Evolutionary conservation across 352 stramenopile genomes (phyloP).

Genomic region (Pythium apleroticum): DNA sequence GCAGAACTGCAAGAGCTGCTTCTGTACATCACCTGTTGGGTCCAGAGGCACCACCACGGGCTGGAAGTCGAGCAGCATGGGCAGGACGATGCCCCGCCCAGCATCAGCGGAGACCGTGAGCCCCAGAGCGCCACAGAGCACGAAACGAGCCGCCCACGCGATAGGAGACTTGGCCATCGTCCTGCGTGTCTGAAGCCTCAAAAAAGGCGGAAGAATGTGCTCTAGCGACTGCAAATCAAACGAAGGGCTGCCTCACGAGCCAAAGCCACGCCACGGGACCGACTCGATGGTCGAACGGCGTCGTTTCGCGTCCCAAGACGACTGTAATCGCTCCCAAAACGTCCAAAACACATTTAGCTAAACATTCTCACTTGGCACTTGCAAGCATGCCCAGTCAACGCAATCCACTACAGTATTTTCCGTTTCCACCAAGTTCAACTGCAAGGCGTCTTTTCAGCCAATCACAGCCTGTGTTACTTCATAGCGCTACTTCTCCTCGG

Average conservation of each 20-base stretch:
- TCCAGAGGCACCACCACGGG: conserved; percentile 42
- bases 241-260: neutral
- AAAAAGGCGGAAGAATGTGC: neutral
- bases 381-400: neutral
- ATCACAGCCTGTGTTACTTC: conserved; percentile 16
- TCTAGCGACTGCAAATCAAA: neutral
- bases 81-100: conserved; percentile 21
- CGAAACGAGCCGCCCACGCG: neutral
- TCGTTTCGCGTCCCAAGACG: conserved; percentile 1
- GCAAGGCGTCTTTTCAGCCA: conserved; percentile 12
- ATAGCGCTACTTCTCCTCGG: conserved; percentile 23
- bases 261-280: neutral
- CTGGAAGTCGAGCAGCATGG: conserved; percentile 54
- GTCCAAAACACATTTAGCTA: neutral
- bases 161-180: neutral
- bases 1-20: conserved; percentile 48
- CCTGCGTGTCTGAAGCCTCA: neutral
- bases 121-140: neutral
- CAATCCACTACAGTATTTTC: neutral
- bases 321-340: neutral
- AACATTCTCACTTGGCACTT: neutral
- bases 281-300: conserved; percentile 6
- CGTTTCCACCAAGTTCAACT: conserved; percentile 14
- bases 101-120: neutral
- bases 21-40: conserved; percentile 20